Evolutionary conservation across 345 rosid species (phyloP), one percentile per base, ranked within the genome.

Genomic region (Brassica cretica): DNA sequence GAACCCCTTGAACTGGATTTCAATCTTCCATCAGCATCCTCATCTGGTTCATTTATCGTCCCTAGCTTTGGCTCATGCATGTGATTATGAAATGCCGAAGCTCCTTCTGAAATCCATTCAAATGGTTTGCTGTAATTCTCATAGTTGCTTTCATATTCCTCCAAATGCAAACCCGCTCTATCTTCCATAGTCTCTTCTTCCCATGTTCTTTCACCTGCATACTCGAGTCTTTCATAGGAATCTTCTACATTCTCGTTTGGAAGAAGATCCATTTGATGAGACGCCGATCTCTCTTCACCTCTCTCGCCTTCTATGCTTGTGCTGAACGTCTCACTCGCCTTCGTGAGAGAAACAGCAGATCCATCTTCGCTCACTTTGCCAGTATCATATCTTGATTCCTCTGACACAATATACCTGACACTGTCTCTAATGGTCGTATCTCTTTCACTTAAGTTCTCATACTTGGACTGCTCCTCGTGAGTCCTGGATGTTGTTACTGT

Each of bases 71-170:
- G 18, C 68, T 73, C 74, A 73, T 21, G 24, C 24, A 21, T 21
- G 24, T 21, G 24, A 21, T 21, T 21, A 21, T 3, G 8, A 58
- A 58, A 56, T 3, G 62, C 29, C 29, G 81, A 62, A 41, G 61
- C 76, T 72, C 62, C 49, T 71, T 64, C 68, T 58, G 81, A 71
- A 71, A 32, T 78, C 76, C 68, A 21, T 66, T 72, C 70, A 62
- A 44, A 25, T 29, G 62, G 32, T 64, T 29, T 80, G 41, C 39
- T 58, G 61, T 64, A 10, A 56, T 53, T 39, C 39, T 74, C 72
- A 41, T 63, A 75, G 73, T 65, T 75, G 14, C 46, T 75, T 80
- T 80, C 83, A 58, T 80, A 80, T 70, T 70, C 83, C 27, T 80
- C 83, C 69, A 80, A 59, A 75, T 80, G 83, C 14, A 80, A 44